phyloP scores from a whole-genome alignment of 441 rosid genomes.

The Brassica balearica region DNA sequence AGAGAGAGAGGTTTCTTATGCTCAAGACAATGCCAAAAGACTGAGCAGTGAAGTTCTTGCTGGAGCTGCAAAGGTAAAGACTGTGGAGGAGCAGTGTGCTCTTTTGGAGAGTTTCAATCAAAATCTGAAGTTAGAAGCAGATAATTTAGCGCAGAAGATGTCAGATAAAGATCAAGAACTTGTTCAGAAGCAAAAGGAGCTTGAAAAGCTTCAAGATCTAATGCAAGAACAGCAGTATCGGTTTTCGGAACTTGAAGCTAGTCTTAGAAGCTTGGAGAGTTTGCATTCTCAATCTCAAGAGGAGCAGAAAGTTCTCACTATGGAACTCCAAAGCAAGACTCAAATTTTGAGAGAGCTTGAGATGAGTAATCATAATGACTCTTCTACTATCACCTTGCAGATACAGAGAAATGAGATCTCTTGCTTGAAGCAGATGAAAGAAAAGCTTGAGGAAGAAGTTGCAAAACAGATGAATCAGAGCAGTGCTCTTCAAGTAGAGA shows the following conservation, averaged over 20 bases:
- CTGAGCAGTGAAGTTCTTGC: slow-evolving; percentile 66
- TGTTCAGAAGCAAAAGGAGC: slow-evolving; percentile 61
- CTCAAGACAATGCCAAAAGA: slow-evolving; percentile 64
- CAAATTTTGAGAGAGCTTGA: slow-evolving; percentile 76
- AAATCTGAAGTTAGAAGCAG: slow-evolving; percentile 70
- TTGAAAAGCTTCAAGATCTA: slow-evolving; percentile 66
- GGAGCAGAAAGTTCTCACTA: slow-evolving; percentile 61
- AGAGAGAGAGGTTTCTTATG: slow-evolving; percentile 68
- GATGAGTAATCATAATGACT: slow-evolving; percentile 56
- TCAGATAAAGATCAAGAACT: slow-evolving; percentile 80
- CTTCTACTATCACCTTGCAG: slow-evolving; percentile 55
- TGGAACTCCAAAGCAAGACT: slow-evolving; percentile 61
- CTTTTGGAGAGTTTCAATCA: slow-evolving; percentile 70
- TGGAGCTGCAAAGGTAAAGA: slow-evolving; percentile 67
- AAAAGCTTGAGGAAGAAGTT: slow-evolving; percentile 64
- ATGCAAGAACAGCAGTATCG: slow-evolving; percentile 67
- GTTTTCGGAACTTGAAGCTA: slow-evolving; percentile 64
- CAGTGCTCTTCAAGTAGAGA: slow-evolving; percentile 59
- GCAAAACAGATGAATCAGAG: slow-evolving; percentile 53
- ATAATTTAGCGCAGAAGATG: slow-evolving; percentile 61
- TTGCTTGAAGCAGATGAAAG: slow-evolving; percentile 63
- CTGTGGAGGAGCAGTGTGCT: slow-evolving; percentile 63
- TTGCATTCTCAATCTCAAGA: slow-evolving; percentile 75
- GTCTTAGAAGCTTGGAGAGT: slow-evolving; percentile 67
- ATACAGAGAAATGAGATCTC: slow-evolving; percentile 57